Evolutionary conservation across 805 yeast genomes (phyloP).

Genomic region (Ogataea polymorpha): DNA sequence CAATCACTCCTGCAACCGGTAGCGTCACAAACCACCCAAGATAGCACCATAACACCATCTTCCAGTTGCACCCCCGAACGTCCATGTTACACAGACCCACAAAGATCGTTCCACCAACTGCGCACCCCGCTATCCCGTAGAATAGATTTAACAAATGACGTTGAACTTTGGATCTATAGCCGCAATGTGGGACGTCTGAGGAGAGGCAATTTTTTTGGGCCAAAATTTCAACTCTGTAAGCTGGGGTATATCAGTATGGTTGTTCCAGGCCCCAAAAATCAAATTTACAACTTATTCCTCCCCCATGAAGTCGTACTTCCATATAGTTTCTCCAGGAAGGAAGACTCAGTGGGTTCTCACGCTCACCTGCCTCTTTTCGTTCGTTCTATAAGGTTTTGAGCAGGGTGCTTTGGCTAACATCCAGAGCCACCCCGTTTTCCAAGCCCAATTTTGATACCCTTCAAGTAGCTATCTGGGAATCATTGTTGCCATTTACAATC

Average conservation of each 20-base stretch:
- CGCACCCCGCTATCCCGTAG: too few species aligned
- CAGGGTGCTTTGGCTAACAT: constrained; percentile 19
- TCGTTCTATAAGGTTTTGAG: constrained; percentile 17
- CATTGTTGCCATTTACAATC: constrained; percentile 16
- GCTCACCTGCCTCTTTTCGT: constrained; percentile 13
- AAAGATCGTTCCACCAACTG: constrained; percentile 74
- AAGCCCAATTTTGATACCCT: constrained; percentile 16
- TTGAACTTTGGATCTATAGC: too few species aligned
- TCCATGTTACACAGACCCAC: constrained; percentile 73
- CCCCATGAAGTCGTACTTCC: too few species aligned
- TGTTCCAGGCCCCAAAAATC: too few species aligned
- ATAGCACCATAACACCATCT: constrained; percentile 70
- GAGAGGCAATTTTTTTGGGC: too few species aligned
- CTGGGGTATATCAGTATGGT: too few species aligned
- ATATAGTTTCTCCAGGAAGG: too few species aligned
- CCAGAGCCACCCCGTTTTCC: constrained; percentile 13
- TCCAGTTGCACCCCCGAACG: constrained; percentile 66
- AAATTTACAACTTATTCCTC: too few species aligned
- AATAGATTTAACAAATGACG: too few species aligned
- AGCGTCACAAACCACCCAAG: constrained; percentile 70
- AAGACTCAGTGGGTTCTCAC: too few species aligned
- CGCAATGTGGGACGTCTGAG: too few species aligned
- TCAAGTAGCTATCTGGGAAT: constrained; percentile 15
- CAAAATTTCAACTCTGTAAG: too few species aligned
- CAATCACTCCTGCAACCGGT: constrained; percentile 70